Percentiles rank a stretch among this genome's conserved stretches.
phyloP scores from a whole-genome alignment of 2,329 filamentous ascomycete genomes.

The Apiospora aurea region DNA sequence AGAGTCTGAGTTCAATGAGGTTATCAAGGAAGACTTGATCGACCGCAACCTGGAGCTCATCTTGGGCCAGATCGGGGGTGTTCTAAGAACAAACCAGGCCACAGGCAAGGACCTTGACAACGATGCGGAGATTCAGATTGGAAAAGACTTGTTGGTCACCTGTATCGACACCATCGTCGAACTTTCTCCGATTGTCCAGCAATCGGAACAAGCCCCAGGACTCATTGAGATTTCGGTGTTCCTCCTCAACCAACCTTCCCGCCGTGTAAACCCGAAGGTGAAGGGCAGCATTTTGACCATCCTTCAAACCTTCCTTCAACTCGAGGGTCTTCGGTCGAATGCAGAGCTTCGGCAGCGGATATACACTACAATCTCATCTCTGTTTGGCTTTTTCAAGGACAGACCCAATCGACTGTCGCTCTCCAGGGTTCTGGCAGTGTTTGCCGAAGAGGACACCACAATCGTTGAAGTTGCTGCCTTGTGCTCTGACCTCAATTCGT shows the following conservation, averaged over 20 bases:
- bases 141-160: slow-evolving; percentile 78
- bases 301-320: slow-evolving; percentile 79
- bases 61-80: slow-evolving; percentile 70
- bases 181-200: slow-evolving; percentile 73
- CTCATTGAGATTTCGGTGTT: slow-evolving; percentile 82
- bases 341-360: slow-evolving; percentile 67
- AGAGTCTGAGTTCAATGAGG: slow-evolving; percentile 63
- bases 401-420: slow-evolving; percentile 76
- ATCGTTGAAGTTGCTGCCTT: slow-evolving; percentile 71
- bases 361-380: slow-evolving; percentile 76
- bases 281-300: slow-evolving; percentile 84
- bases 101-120: slow-evolving; percentile 25
- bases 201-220: slow-evolving; percentile 73
- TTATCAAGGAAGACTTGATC: slow-evolving; percentile 63
- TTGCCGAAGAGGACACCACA: slow-evolving; percentile 69
- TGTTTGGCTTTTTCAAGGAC: slow-evolving; percentile 93
- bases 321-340: slow-evolving; percentile 65
- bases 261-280: slow-evolving; percentile 80
- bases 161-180: slow-evolving; percentile 82
- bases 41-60: slow-evolving; percentile 65
- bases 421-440: slow-evolving; percentile 74
- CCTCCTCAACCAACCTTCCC: slow-evolving; percentile 83
- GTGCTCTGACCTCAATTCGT: slow-evolving; percentile 83
- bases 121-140: slow-evolving; percentile 47
- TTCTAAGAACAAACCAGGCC: slow-evolving; percentile 63